These are phyloP conservation scores for Ophiosphaerella narmari DNA, from an alignment of 2,329 filamentous ascomycete genomes.

Conservation along the genomic window DNA sequence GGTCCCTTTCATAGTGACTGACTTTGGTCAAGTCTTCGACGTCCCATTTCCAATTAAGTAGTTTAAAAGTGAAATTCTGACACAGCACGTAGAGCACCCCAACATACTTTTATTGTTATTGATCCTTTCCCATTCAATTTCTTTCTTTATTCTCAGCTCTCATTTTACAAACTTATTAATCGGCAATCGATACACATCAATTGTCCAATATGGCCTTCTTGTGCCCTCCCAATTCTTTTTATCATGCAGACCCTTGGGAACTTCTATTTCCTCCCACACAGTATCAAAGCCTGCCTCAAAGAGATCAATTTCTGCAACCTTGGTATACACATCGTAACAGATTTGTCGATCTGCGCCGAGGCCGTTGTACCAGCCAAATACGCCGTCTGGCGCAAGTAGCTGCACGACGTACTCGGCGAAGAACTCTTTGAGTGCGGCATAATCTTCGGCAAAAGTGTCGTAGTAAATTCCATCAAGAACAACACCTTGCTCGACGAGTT, in stretches of 20 bases:
- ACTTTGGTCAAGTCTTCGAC: too few relatives aligned
- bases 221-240: constrained; percentile 44
- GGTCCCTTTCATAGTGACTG: too few relatives aligned
- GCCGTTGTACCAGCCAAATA: constrained; percentile 47
- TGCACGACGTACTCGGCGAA: constrained; percentile 44
- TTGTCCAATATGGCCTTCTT: constrained; percentile 44
- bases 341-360: constrained; percentile 46
- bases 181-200: constrained; percentile 42
- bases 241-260: constrained; percentile 39
- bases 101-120: neutral
- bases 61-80: too few relatives aligned
- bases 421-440: constrained; percentile 44
- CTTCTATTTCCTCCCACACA: constrained; percentile 42
- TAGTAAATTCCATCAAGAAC: constrained; percentile 71
- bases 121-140: neutral
- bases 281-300: constrained; percentile 45
- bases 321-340: constrained; percentile 48
- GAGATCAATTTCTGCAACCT: constrained; percentile 45
- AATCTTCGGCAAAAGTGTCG: constrained; percentile 47
- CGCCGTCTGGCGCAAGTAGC: constrained; percentile 38
- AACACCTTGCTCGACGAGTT: constrained; percentile 68
- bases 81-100: too few relatives aligned
- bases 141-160: neutral
- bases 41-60: neutral
- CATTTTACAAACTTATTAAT: constrained; percentile 44